Evolutionary conservation across 2,329 filamentous ascomycete genomes (phyloP), one percentile per base, ranked within the genome.

Genomic region (Paraconiothyrium brasiliense): DNA sequence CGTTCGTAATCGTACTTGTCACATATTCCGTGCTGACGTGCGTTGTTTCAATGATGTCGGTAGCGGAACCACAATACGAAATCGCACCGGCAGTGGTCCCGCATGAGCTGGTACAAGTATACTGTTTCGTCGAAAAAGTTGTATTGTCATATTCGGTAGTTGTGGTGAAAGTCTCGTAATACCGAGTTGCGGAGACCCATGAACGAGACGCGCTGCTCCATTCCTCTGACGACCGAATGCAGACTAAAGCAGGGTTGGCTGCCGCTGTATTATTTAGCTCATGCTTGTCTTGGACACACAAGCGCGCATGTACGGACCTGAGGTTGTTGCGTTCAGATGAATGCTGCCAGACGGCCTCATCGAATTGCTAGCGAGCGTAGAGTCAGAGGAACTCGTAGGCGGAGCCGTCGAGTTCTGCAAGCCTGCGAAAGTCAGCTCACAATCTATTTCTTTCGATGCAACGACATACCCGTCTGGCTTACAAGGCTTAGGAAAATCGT

Each of bases 81-180:
- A 66, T 59, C 10, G 51, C 51, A 11, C 51, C 51, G 13, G 39
- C 11, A 13, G 37, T 30, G 10, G 46, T 67, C 3, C 62, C 65
- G 49, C 67, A 69, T 13, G 54, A 64, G 22, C 51, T 51, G 11
- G 65, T 66, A 39, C 65, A 67, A 22, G 62, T 60, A 30, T 62
- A 67, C 1, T 22, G 39, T 20, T 24, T 43, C 8, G 58, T 50
- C 2, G 58, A 57, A n/a, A 48, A 63, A 14, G 62, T 49, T 1
- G 58, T 66, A 4, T 32, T 30, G 14, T 49, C 60, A 32, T 57
- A 66, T 10, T 58, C 50, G n/a, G 30, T 34, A 9, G 58, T 65
- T 4, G 48, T 51, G 3, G 41, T 46, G 9, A 16, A 47, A 2
- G 52, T 46, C 13, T 30, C 24, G 3, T 32, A 10, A 11, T 52